These are phyloP conservation scores for Daldinia bambusicola DNA, from an alignment of 495 filamentous ascomycete genomes.

Conservation along the genomic window DNA sequence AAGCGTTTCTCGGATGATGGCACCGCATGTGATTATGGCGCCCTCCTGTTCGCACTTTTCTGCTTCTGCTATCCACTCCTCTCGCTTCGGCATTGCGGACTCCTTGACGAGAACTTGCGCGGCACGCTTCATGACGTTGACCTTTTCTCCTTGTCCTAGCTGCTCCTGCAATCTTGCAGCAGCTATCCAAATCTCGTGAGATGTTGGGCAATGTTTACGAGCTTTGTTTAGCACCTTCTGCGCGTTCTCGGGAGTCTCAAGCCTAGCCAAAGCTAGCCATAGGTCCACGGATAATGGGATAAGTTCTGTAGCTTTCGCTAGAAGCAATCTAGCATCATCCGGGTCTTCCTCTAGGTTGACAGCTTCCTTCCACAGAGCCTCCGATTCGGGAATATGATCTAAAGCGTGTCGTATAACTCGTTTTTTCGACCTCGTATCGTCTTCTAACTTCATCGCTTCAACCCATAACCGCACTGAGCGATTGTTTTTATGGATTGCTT, in stretches of 20 bases:
- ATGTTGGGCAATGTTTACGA: constrained; percentile 89
- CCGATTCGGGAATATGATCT: constrained; percentile 88
- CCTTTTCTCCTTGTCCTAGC: constrained; percentile 73
- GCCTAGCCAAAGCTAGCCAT: constrained; percentile 90
- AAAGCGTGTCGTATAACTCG: constrained; percentile 88
- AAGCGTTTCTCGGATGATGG: constrained; percentile 91
- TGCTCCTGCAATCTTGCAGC: constrained; percentile 93
- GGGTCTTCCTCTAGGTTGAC: constrained; percentile 94
- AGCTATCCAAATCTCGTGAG: constrained; percentile 95
- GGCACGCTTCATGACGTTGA: constrained; percentile 94
- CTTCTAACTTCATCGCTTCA: constrained; percentile 93
- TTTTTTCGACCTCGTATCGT: constrained; percentile 81
- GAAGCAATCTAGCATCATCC: constrained; percentile 82
- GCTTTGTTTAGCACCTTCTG: constrained; percentile 95
- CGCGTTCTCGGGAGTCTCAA: constrained; percentile 89
- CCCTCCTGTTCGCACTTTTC: constrained; percentile 95
- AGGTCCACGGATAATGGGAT: constrained; percentile 93
- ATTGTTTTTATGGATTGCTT: constrained; percentile 89
- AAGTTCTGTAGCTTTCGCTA: constrained; percentile 93
- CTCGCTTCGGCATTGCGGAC: constrained; percentile 94
- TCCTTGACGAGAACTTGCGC: constrained; percentile 89
- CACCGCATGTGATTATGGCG: constrained; percentile 82
- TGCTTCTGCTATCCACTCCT: constrained; percentile 96
- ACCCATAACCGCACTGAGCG: constrained; percentile 91
- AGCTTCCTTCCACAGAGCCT: constrained; percentile 96